Percentiles rank a stretch among this genome's conserved stretches.
Conservation (phyloP, 2,329 filamentous ascomycete genomes). For the Penicillium sp. region DNA sequence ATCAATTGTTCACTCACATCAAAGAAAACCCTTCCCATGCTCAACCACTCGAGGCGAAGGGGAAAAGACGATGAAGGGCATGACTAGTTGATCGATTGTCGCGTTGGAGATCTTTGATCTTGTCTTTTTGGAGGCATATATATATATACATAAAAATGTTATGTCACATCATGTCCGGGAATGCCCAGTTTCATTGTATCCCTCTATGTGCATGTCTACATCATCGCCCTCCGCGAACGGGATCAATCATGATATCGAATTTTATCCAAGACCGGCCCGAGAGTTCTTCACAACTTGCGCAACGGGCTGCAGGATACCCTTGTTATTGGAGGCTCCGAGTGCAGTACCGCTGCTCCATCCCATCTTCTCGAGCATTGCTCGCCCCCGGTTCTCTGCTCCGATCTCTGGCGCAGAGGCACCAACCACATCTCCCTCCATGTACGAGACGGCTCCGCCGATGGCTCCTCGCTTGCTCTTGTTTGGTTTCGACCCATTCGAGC, state of each 20-base stretch:
- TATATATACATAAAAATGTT: background rate
- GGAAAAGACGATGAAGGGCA: constrained; percentile 4
- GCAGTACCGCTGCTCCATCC: constrained; percentile 86
- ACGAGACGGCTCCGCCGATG: constrained; percentile 50
- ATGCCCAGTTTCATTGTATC: background rate
- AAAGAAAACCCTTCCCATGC: constrained; percentile 60
- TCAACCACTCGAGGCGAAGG: constrained; percentile 35
- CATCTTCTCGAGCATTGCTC: constrained; percentile 92
- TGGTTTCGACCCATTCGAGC: constrained; percentile 18
- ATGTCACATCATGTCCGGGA: background rate
- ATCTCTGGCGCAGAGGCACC: constrained; percentile 81
- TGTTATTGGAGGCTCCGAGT: constrained; percentile 74
- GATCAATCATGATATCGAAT: background rate
- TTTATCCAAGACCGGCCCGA: constrained; percentile 69
- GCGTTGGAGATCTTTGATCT: background rate
- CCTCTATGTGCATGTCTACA: background rate
- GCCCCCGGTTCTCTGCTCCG: constrained; percentile 73
- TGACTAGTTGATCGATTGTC: background rate
- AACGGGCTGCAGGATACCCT: constrained; percentile 83
- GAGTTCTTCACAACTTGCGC: constrained; percentile 80
- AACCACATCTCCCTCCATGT: constrained; percentile 82
- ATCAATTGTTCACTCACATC: constrained; percentile 69
- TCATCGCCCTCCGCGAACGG: too few species aligned
- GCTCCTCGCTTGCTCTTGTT: constrained; percentile 33
- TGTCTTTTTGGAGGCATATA: background rate